Base-by-base conservation (phyloP, 2,329 filamentous ascomycete species). In the Coniochaeta hoffmannii region DNA sequence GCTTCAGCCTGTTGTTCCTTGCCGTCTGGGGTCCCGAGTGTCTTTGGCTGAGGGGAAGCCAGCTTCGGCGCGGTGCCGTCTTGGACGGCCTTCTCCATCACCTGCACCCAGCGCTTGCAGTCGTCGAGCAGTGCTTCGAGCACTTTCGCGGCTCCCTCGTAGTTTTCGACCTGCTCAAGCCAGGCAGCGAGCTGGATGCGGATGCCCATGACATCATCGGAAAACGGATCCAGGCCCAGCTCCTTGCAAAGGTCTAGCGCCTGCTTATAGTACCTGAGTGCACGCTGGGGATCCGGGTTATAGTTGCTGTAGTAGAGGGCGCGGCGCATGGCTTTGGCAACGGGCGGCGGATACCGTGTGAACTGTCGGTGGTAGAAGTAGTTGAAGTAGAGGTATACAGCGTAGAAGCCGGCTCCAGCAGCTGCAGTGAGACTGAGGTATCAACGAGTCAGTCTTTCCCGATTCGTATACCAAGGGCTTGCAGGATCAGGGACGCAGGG, bases 221-320 rank as follows among this genome's bases (percentile, higher is more conserved):
- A 92, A 68, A 92, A 95, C 0, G 89, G 90, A 66, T 97, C 90
- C 74, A 99, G 82, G 0, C 85, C 84, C 53, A 88, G 66, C 64
- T 90, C 85, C 52, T 85, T 75, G 56, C 90, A 90, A 53, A 87
- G 79, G 59, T 85, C 77, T 56, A 97, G 76, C 3, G 92, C 91
- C 61, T 88, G 81, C 64, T 86, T 86, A 69, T 96, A 97, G 69
- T 90, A 90, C 62, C 90, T 88, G 57, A 95, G 76, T 1, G 93
- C 92, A 55, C 88, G 79, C 57, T 87, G 80, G 2, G 89, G 84
- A 57, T 96, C 87, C 4, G 88, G 80, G 36, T 83, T 78, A 60
- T 87, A 82, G 65, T 94, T 92, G 61, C 86, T 89, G 71, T 90
- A 96, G 73, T 93, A 97, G 26, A 97, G 75, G 0, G 91, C 94